These are phyloP conservation scores for Fonsecaea monophora DNA, from an alignment of 2,329 filamentous ascomycete genomes.

Conservation along the genomic window DNA sequence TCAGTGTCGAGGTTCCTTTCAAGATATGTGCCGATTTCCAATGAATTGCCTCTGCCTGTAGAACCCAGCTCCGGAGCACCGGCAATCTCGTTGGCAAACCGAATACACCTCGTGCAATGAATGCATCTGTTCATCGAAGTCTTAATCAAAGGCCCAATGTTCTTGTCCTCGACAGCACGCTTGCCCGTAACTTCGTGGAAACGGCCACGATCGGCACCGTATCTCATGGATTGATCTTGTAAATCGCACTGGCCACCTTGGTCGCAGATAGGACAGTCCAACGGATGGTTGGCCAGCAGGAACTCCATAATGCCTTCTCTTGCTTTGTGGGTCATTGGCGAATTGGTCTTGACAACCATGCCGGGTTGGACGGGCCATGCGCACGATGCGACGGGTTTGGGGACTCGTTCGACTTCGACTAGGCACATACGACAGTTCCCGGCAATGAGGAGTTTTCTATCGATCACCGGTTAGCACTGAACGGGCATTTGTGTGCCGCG, in stretches of 20 bases:
- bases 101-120: slow-evolving; percentile 96
- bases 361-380: slow-evolving; percentile 98
- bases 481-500: background rate
- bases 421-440: slow-evolving; percentile 99
- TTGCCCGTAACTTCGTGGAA: slow-evolving; percentile 97
- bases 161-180: slow-evolving; percentile 98
- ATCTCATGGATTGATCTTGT: slow-evolving; percentile 99
- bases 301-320: slow-evolving; percentile 99
- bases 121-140: slow-evolving; percentile 99
- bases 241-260: slow-evolving; percentile 99
- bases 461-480: slow-evolving; percentile 10
- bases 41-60: slow-evolving; percentile 91
- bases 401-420: slow-evolving; percentile 94
- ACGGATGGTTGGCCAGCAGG: slow-evolving; percentile 90
- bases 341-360: slow-evolving; percentile 99
- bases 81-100: slow-evolving; percentile 96
- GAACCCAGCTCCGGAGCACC: slow-evolving; percentile 95
- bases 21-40: slow-evolving; percentile 97
- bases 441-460: slow-evolving; percentile 95
- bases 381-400: slow-evolving; percentile 97
- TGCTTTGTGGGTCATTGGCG: slow-evolving; percentile 93
- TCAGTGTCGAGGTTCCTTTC: slow-evolving; percentile 94
- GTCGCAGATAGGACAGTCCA: slow-evolving; percentile 97
- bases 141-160: slow-evolving; percentile 97
- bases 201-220: slow-evolving; percentile 91